Evolutionary conservation across 1,284 basidiomycete genomes (phyloP), one percentile per base, ranked within the genome.

Genomic region (Heliocybe sulcata): DNA sequence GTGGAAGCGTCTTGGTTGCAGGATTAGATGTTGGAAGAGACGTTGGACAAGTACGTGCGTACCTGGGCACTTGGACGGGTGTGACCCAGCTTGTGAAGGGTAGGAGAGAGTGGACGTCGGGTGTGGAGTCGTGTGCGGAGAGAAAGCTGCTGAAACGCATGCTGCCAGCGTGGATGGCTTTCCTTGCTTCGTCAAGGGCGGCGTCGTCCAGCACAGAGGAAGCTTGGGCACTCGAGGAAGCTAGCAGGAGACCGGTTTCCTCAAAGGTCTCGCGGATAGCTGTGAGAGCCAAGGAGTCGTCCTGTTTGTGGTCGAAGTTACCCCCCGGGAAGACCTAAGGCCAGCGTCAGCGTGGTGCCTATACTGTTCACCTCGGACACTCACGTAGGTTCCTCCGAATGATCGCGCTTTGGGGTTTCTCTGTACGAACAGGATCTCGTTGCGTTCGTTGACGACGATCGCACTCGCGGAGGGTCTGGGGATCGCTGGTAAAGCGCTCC

Each of bases 41-140:
- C 25, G 54, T 49, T 55, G 27, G n/a, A 16, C 52, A 16, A 45
- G 33, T 49, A 9, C 48, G 27, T 56, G 57, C 69, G 58, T 61
- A 82, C 85, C 78, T 75, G 42, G 79, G 77, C 20, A 70, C 61
- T 29, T 69, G 73, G 2, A 67, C 65, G 14, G 85, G 85, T 2
- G 86, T 87, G 52, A 86, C 74, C 86, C 86, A 89, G 60, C 82
- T 74, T 1, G 85, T 86, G 65, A 89, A 86, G 2, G 82, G 83
- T 19, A 83, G 63, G 12, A 89, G 69, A 2, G 74, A 70, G 6
- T 69, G 59, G 4, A 68, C 58, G 58, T 83, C 78, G 0, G 77
- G 65, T 23, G 62, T 67, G 52, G 87, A 67, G 10, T 65, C 51
- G 55, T 81, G 65, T 22, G 72, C 63, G 3, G 66, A 60, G n/a